Evolutionary conservation across 371 early-diverging fungal genomes (phyloP).

Genomic region (Actinomucor elegans): DNA sequence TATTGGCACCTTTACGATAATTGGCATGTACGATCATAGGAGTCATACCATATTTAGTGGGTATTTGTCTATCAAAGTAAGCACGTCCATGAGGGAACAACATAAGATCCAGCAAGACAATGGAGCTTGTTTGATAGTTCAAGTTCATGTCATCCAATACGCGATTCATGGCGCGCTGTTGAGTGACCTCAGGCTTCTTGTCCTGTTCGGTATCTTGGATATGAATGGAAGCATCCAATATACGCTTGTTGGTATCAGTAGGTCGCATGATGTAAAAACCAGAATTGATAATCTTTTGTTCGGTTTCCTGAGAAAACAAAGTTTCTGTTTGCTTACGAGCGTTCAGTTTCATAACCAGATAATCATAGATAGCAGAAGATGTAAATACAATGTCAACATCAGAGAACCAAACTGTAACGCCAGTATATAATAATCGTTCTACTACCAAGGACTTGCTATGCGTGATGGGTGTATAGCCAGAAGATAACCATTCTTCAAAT

Average conservation of each 20-base stretch:
- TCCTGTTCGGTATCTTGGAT: slow-evolving; percentile 37
- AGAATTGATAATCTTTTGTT: slow-evolving; percentile 43
- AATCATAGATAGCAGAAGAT: slow-evolving; percentile 39
- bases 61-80: slow-evolving; percentile 41
- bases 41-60: slow-evolving; percentile 34
- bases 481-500: slow-evolving; percentile 29
- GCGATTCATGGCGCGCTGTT: slow-evolving; percentile 50
- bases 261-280: slow-evolving; percentile 56
- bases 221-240: slow-evolving; percentile 39
- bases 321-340: slow-evolving; percentile 35
- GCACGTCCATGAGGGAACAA: slow-evolving; percentile 49
- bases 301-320: slow-evolving; percentile 44
- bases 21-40: slow-evolving; percentile 54
- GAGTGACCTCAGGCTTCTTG: slow-evolving; percentile 44
- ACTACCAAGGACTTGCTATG: slow-evolving; percentile 40
- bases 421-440: slow-evolving; percentile 30
- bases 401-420: slow-evolving; percentile 49
- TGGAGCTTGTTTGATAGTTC: slow-evolving; percentile 38
- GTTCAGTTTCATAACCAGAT: slow-evolving; percentile 36
- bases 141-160: slow-evolving; percentile 42
- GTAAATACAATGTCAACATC: slow-evolving; percentile 54
- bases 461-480: slow-evolving; percentile 35
- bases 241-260: slow-evolving; percentile 38
- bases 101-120: slow-evolving; percentile 39
- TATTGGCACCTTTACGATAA: slow-evolving; percentile 54